Base-by-base conservation (phyloP, 345 rosid species). In the Salix brachista region DNA sequence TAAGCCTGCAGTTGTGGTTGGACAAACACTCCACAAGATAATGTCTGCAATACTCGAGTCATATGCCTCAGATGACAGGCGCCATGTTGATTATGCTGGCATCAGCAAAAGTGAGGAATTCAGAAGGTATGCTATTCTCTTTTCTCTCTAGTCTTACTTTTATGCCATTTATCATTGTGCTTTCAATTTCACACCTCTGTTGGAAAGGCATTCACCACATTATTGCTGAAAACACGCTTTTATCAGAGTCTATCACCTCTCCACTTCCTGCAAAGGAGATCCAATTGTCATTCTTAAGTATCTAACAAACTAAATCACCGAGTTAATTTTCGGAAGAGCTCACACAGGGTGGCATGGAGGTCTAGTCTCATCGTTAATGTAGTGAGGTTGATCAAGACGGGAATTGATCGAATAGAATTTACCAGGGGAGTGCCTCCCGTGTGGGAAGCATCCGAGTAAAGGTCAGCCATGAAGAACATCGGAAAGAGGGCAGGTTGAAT, bases 41-140 rank as follows among this genome's bases (percentile, higher is more conserved):
- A 90, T 93, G 97, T 88, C 88, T 41, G 97, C 98, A 68, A 88
- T 93, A 50, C 86, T 94, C 0, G 95, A 94, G 84, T 84, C 94
- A 5, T 87, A 87, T 62, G 89, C 95, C 28, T 91, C 97, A 37
- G 85, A 86, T 72, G 95, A 94, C 62, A 80, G 90, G 82, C 41
- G 77, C 70, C 89, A 82, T 82, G 83, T 93, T 73, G 87, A 94
- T 69, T 94, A 91, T 76, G 74, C 44, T n/a, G 85, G 77, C 79
- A 89, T 94, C 72, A 90, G 84, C 80, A 88, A 75, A 75, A 86
- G 94, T 56, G 98, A 91, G 71, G 98, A 94, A 77, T 94, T 94
- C 72, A 79, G 98, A 42, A 94, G 98, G 98, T 93, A 84, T 25
- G 28, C 65, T 30, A 2, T 60, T 60, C 8, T 36, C 23, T 2